A percentile compares a stretch with the other conserved stretches of the same genome.
phyloP scores from a whole-genome alignment of 164 flowering plant genomes.

The Tetracentron sinense region DNA sequence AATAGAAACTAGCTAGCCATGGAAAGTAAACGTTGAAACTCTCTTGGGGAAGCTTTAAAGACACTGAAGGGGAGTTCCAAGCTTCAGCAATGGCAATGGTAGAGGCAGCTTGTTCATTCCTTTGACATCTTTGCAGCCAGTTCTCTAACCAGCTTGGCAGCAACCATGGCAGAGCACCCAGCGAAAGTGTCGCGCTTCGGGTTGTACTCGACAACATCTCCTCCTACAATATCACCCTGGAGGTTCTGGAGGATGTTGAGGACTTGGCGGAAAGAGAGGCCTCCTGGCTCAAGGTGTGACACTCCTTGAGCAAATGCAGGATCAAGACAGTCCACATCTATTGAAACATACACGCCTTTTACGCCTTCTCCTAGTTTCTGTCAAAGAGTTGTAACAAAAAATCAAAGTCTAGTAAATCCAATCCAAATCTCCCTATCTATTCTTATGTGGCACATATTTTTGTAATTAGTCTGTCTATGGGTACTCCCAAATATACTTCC shows the following conservation, averaged over 20 bases:
- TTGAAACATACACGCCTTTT: constrained; percentile 87
- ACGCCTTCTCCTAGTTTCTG: constrained; percentile 98
- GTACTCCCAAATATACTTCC: too few species aligned
- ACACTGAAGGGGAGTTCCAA: too few species aligned
- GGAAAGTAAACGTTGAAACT: too few species aligned
- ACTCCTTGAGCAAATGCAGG: constrained; percentile 99
- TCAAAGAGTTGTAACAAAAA: constrained; percentile 1
- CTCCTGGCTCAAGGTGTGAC: constrained; percentile 98
- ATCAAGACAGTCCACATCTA: constrained; percentile 91
- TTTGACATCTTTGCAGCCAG: constrained; percentile 83
- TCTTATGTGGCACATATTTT: too few species aligned
- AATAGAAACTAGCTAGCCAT: too few species aligned
- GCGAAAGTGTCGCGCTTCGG: constrained; percentile 99
- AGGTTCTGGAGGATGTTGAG: constrained; percentile 93
- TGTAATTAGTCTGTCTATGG: too few species aligned
- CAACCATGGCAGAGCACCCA: constrained; percentile 99
- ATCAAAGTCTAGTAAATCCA: not conserved
- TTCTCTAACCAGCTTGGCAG: constrained; percentile 95
- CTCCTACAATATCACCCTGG: constrained; percentile 84
- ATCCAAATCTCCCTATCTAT: not conserved
- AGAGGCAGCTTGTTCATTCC: too few species aligned
- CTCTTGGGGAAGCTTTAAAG: too few species aligned
- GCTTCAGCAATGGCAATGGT: too few species aligned
- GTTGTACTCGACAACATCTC: constrained; percentile 95
- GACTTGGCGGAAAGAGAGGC: constrained; percentile 93